Percentiles rank a stretch among this genome's conserved stretches.
phyloP scores from a whole-genome alignment of 768 basidiomycete genomes.

The Calocybe indica region DNA sequence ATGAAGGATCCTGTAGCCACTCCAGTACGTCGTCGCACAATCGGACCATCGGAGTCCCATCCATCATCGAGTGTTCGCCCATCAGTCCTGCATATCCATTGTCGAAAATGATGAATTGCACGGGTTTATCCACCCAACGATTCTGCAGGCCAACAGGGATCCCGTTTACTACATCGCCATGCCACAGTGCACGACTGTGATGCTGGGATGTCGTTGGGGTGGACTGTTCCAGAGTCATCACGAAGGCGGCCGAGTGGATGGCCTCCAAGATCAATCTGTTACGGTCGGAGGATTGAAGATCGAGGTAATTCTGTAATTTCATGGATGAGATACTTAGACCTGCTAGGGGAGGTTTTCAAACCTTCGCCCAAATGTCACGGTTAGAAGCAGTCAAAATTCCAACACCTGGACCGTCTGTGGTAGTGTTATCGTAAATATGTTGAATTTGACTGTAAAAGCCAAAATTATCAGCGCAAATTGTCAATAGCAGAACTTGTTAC shows the following conservation, averaged over 20 bases:
- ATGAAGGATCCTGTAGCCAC: conserved; percentile 50
- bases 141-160: conserved; percentile 56
- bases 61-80: conserved; percentile 93
- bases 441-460: conserved; percentile 57
- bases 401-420: conserved; percentile 59
- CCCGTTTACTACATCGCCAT: conserved; percentile 56
- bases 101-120: conserved; percentile 82
- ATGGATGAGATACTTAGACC: not conserved
- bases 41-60: conserved; percentile 77
- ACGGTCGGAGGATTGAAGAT: conserved; percentile 48
- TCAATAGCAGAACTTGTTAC: conserved; percentile 6
- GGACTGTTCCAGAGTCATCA: conserved; percentile 72
- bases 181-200: conserved; percentile 74
- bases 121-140: conserved; percentile 88
- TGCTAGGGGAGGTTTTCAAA: conserved; percentile 15
- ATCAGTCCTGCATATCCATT: conserved; percentile 79
- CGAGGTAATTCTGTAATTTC: conserved; percentile 50
- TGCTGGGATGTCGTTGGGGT: conserved; percentile 45
- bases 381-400: conserved; percentile 76
- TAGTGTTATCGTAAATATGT: conserved; percentile 62
- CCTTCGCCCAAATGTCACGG: conserved; percentile 88
- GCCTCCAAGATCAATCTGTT: conserved; percentile 63
- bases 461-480: not conserved
- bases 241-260: conserved; percentile 84
- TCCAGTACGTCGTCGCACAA: conserved; percentile 66